Base-by-base conservation (phyloP, 345 rosid genomes). In the Punica granatum region DNA sequence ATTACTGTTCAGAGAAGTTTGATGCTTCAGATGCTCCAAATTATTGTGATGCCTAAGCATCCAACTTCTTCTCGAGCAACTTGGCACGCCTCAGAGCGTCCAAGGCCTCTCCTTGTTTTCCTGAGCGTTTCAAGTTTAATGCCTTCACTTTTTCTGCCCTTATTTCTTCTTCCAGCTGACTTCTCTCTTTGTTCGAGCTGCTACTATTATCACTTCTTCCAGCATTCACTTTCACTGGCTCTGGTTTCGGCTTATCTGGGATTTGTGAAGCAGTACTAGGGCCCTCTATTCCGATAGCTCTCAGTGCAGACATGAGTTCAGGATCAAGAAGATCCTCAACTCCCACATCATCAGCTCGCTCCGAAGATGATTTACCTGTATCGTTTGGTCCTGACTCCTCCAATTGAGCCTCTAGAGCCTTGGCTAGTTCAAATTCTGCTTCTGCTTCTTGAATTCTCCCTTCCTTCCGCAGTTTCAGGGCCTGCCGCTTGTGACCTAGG, bases 321-420 rank as follows among this genome's bases (percentile, higher is more conserved):
- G 97, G 96, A 87, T 90, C 94, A 21, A 93, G 98, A 75, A 92
- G 76, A 87, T 89, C 94, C 77, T 90, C 96, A 41, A 89, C 88
- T 51, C 60, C 76, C 56, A 78, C 85, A 67, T 80, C 89, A 62
- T 82, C 83, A 15, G 21, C 25, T 74, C 70, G 87, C 56, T 73
- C 69, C 37, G 39, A 60, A 44, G 79, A 69, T 58, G 79, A 72
- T 78, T 80, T 82, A 26, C 72, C 63, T 26, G 84, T 77, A 67
- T 76, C 84, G 23, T 76, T 72, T 49, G 86, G 62, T 28, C 84
- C 34, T 30, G 73, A 72, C 73, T 87, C 91, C 63, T 89, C 99
- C 77, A 91, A 70, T 74, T 84, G 95, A 61, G 90, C 82, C 79
- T 94, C 97, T 46, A 94, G 89, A 72, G 86, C 65, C 90, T 88